phyloP scores from a whole-genome alignment of 208 protist species.

The Leishmania gerbilli region DNA sequence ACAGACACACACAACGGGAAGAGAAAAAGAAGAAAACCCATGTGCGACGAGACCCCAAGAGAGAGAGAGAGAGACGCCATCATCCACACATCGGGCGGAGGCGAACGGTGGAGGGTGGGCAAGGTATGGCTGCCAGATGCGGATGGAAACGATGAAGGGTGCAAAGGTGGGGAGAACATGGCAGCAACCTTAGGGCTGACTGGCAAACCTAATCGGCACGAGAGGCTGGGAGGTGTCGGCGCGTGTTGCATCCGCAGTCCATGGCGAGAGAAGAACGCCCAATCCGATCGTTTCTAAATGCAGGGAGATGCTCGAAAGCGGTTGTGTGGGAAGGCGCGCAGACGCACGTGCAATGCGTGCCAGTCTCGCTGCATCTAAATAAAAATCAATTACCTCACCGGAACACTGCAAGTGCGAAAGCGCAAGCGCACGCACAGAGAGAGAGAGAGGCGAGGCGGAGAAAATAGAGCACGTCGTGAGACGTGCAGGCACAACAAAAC shows the following conservation, averaged over 20 bases:
- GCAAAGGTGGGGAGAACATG: not conserved
- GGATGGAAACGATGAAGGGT: not conserved
- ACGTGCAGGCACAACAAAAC: not conserved
- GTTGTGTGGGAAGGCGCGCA: not conserved
- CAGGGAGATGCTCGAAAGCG: not conserved
- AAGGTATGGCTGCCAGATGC: not conserved
- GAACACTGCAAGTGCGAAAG: not conserved
- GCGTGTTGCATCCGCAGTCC: not conserved
- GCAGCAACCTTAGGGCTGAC: not conserved
- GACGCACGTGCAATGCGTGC: not conserved
- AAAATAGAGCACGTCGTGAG: not conserved
- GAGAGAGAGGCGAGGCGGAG: not conserved
- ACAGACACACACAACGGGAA: not conserved
- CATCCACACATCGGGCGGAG: not conserved
- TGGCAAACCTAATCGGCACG: not conserved
- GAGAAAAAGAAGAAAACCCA: not conserved
- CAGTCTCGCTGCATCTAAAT: not conserved
- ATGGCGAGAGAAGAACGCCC: constrained; percentile 1
- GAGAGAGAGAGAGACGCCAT: not conserved
- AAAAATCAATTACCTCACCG: not conserved
- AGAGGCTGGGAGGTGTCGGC: not conserved
- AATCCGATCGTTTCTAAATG: not conserved
- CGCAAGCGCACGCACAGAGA: not conserved
- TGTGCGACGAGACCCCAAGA: not conserved
- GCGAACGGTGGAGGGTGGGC: not conserved